Base-by-base conservation (phyloP, 805 yeast genomes). In the Saccharomyces eubayanus region DNA sequence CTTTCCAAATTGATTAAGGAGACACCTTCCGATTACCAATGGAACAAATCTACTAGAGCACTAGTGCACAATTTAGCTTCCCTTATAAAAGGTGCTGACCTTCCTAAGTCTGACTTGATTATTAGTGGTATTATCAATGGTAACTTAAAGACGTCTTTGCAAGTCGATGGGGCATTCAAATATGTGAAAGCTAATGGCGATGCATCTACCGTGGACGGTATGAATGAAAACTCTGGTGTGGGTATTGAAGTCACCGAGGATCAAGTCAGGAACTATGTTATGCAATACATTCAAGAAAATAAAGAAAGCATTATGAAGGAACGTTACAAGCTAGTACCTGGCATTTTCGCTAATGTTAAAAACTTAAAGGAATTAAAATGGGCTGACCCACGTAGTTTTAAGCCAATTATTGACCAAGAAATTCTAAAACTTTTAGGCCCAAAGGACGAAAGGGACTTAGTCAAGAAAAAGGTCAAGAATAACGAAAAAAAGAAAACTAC, bases 401-500 rank as follows among this genome's bases (percentile, higher is more conserved):
- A 94, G 72, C 96, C 96, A 12, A 77, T 82, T 27, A 85, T 94
- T 61, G 99, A 94, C 68, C 82, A 78, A 46, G 81, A 86, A 63
- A 74, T 90, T n/a, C 70, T 87, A 56, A 81, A 73, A 46, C 71
- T 85, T 12, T 73, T 91, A 54, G 99, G 99, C 41, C 98, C 98
- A 52, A 92, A 92, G 71, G 99, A 94, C 68, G 98, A 91, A 67
- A 83, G 98, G 59, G 99, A 94, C 70, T 76, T 83, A 24, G 77
- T 83, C 51, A 86, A 86, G 72, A 86, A 86, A 75, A 89, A 87
- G 71, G 82, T 85, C 74, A 83, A 83, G 67, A 51, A 52, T 8
- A 51, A 56, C 20, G 58, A 57, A 12, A 75, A 78, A 68, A 77
- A 78, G 67, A 63, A 63, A 52, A 58, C 66, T 16, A 69, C 69